Evolutionary conservation across 495 filamentous ascomycete species (phyloP).

Genomic region (Penicillium manginii): DNA sequence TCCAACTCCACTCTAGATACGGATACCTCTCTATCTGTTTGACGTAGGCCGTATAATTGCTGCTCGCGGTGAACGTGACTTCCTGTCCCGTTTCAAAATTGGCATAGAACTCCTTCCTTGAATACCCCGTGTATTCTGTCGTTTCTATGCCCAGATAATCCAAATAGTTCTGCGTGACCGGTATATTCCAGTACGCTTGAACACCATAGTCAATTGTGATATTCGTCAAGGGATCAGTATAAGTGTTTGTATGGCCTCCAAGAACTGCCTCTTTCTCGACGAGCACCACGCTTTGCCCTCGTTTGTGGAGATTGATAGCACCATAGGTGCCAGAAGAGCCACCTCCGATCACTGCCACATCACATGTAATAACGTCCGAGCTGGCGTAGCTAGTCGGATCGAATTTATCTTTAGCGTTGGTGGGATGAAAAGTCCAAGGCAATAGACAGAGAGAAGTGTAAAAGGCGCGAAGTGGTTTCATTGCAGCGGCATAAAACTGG

Average conservation of each 20-base stretch:
- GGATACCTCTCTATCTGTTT: constrained; percentile 46
- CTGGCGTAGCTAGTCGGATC: constrained; percentile 4
- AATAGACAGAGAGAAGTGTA: background rate
- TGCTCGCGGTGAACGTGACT: constrained; percentile 24
- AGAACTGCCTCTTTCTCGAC: constrained; percentile 45
- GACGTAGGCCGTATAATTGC: constrained; percentile 27
- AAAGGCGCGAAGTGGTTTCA: background rate
- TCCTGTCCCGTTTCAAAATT: constrained; percentile 14
- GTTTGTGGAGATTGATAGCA: constrained; percentile 46
- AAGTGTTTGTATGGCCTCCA: constrained; percentile 51
- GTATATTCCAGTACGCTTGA: constrained; percentile 39
- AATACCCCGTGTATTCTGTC: background rate
- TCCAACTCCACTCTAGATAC: constrained; percentile 39
- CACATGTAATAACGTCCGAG: constrained; percentile 19
- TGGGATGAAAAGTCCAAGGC: background rate
- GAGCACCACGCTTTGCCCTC: constrained; percentile 42
- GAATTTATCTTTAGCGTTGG: background rate
- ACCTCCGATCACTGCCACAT: constrained; percentile 53
- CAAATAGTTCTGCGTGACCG: constrained; percentile 38
- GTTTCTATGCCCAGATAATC: constrained; percentile 25
- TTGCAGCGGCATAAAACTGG: background rate
- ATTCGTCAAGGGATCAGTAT: constrained; percentile 40
- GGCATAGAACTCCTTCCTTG: background rate
- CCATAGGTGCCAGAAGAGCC: constrained; percentile 52
- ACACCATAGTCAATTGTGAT: constrained; percentile 50